phyloP scores from a whole-genome alignment of 768 basidiomycete species.

The Lentinula aciculospora region DNA sequence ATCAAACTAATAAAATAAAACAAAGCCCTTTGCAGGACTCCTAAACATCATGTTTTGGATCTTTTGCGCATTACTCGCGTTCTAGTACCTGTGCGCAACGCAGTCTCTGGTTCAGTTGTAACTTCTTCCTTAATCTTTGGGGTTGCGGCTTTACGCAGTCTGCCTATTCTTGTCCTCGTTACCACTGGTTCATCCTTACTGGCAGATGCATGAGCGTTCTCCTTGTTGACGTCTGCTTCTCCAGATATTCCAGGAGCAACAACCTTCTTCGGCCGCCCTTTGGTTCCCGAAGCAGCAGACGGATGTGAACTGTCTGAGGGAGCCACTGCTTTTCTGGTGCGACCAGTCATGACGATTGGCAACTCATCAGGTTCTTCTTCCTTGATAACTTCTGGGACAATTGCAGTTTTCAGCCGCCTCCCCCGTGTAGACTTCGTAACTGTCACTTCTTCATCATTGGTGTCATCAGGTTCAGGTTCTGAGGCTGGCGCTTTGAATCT shows the following conservation, averaged over 20 bases:
- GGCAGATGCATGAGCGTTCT: background rate
- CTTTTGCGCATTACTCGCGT: constrained; percentile 7
- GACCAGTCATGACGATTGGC: background rate
- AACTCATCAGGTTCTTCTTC: constrained; percentile 3
- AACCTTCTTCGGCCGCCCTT: background rate
- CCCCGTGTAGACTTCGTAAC: constrained; percentile 1
- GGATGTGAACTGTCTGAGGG: background rate
- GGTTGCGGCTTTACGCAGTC: background rate
- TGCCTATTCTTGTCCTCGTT: constrained; percentile 2
- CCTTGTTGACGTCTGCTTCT: constrained; percentile 5
- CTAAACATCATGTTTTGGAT: constrained; percentile 4
- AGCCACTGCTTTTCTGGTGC: background rate
- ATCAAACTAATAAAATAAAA: too few relatives aligned
- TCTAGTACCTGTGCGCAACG: background rate
- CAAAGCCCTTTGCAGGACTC: too few relatives aligned
- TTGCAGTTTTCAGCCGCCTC: background rate
- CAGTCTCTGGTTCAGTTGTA: constrained; percentile 7
- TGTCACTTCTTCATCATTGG: background rate
- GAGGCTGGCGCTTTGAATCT: background rate
- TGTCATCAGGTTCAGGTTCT: constrained; percentile 1
- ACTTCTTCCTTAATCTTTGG: constrained; percentile 9
- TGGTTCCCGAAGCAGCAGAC: background rate
- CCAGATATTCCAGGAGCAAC: background rate
- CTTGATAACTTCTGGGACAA: constrained; percentile 5
- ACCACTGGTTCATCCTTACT: background rate